Evolutionary conservation across 1,284 basidiomycete genomes (phyloP).

Genomic region (Stereum hirsutum): DNA sequence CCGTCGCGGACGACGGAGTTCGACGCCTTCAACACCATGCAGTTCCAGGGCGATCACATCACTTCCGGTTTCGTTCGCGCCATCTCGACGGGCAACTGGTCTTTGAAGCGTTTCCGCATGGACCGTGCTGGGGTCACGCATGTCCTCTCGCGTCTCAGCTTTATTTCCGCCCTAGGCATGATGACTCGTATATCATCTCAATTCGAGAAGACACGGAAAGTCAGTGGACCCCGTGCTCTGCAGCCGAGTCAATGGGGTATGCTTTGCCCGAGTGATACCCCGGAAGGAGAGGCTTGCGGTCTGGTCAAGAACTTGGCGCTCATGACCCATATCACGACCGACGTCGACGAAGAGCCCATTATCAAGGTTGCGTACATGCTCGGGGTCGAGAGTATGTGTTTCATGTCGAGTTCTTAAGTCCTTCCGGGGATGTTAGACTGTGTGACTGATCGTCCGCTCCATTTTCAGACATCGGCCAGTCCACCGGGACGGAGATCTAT

Average conservation of each 20-base stretch:
- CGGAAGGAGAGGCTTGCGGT: conserved; percentile 99
- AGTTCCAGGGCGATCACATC: conserved; percentile 91
- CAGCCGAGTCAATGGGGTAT: conserved; percentile 99
- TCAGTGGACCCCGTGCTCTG: conserved; percentile 93
- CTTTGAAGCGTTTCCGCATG: conserved; percentile 99
- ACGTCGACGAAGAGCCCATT: conserved; percentile 95
- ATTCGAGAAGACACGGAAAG: conserved; percentile 99
- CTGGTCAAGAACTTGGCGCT: conserved; percentile 98
- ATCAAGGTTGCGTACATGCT: conserved; percentile 87
- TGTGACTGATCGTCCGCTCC: not conserved
- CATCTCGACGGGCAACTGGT: conserved; percentile 99
- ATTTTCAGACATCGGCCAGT: conserved; percentile 75
- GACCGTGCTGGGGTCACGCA: conserved; percentile 98
- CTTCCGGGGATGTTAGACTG: conserved; percentile 6
- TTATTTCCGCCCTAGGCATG: conserved; percentile 98
- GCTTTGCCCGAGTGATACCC: conserved; percentile 97
- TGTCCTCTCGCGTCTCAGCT: conserved; percentile 90
- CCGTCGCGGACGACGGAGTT: conserved; percentile 92
- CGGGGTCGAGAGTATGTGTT: conserved; percentile 78
- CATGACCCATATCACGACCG: conserved; percentile 99
- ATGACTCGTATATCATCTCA: conserved; percentile 99
- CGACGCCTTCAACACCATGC: conserved; percentile 92
- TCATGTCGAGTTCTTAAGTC: conserved; percentile 2
- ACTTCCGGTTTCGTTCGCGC: conserved; percentile 96
- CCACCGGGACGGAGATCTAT: conserved; percentile 96